These are phyloP conservation scores for Peronospora tabacina DNA, from an alignment of 352 stramenopile genomes.

Conservation along the genomic window DNA sequence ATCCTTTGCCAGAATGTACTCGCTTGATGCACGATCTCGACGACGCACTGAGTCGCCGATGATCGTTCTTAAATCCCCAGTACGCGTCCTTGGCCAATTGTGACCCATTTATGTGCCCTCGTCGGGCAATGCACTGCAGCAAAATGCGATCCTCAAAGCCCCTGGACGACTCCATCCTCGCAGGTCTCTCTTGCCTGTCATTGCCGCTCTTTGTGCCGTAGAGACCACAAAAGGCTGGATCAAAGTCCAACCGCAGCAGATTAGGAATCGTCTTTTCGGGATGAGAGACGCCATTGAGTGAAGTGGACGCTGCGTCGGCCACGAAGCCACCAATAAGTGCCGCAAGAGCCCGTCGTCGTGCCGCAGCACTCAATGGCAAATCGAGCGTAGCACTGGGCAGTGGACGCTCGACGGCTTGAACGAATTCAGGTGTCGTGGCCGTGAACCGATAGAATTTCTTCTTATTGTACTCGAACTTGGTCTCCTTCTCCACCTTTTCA, in stretches of 20 bases:
- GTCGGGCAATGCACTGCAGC: constrained; percentile 58
- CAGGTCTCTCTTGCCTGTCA: constrained; percentile 28
- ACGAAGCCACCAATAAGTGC: constrained; percentile 73
- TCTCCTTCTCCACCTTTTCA: constrained; percentile 74
- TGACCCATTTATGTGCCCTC: constrained; percentile 60
- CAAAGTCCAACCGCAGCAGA: constrained; percentile 59
- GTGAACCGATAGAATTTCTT: constrained; percentile 79
- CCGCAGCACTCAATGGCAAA: constrained; percentile 52
- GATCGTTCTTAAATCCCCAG: constrained; percentile 79
- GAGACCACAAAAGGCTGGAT: constrained; percentile 67
- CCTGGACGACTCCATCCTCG: constrained; percentile 65
- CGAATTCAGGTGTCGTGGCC: constrained; percentile 66
- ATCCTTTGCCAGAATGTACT: constrained; percentile 59
- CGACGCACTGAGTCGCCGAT: constrained; percentile 56
- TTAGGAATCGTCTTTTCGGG: constrained; percentile 78
- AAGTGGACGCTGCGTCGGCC: constrained; percentile 66
- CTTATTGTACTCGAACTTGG: constrained; percentile 81
- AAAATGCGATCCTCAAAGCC: constrained; percentile 72
- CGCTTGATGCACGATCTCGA: constrained; percentile 71
- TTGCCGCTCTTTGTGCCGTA: constrained; percentile 40
- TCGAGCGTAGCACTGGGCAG: constrained; percentile 53
- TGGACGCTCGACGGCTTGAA: constrained; percentile 36
- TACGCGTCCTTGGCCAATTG: constrained; percentile 75
- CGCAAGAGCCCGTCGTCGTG: constrained; percentile 49
- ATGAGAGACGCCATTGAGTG: constrained; percentile 67